phyloP scores from a whole-genome alignment of 2,329 filamentous ascomycete species.

The Talaromyces sp. region DNA sequence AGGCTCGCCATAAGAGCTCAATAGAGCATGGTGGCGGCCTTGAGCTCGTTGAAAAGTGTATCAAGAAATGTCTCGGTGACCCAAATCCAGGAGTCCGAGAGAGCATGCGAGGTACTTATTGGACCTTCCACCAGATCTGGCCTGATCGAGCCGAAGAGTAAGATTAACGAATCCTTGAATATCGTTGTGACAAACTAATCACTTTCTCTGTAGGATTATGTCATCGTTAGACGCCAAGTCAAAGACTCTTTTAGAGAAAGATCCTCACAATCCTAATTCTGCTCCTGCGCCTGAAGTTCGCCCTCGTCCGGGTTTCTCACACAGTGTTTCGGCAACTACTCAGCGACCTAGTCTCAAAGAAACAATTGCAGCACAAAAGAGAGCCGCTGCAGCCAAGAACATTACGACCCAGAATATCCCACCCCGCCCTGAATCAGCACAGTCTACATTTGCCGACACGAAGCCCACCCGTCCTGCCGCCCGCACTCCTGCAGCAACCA shows the following conservation, averaged over 20 bases:
- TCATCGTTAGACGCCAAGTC: constrained; percentile 72
- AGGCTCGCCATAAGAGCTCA: constrained; percentile 70
- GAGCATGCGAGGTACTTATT: constrained; percentile 79
- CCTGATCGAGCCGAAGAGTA: constrained; percentile 70
- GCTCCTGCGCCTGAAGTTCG: constrained; percentile 19
- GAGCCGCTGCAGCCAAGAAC: constrained; percentile 40
- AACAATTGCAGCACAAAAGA: constrained; percentile 79
- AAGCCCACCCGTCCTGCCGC: constrained; percentile 38
- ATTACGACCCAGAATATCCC: constrained; percentile 44
- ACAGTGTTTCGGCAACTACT: constrained; percentile 21
- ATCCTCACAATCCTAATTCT: constrained; percentile 63
- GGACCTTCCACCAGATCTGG: constrained; percentile 77
- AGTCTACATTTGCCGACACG: constrained; percentile 49
- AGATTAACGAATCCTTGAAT: constrained; percentile 34
- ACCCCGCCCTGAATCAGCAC: constrained; percentile 57
- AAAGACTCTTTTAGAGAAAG: constrained; percentile 75
- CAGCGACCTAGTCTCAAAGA: constrained; percentile 66
- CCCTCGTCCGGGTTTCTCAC: constrained; percentile 22
- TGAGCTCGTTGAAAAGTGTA: constrained; percentile 79
- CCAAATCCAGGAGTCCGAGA: constrained; percentile 87
- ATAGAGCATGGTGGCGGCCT: constrained; percentile 82
- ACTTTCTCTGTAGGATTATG: constrained; percentile 61
- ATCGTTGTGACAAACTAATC: constrained; percentile 22
- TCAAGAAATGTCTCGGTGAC: constrained; percentile 85
- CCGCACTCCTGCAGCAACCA: constrained; percentile 32